A percentile compares a stretch with the other conserved stretches of the same genome.
Conservation (phyloP, 352 stramenopile species). For the Paralagenidium karlingii region DNA sequence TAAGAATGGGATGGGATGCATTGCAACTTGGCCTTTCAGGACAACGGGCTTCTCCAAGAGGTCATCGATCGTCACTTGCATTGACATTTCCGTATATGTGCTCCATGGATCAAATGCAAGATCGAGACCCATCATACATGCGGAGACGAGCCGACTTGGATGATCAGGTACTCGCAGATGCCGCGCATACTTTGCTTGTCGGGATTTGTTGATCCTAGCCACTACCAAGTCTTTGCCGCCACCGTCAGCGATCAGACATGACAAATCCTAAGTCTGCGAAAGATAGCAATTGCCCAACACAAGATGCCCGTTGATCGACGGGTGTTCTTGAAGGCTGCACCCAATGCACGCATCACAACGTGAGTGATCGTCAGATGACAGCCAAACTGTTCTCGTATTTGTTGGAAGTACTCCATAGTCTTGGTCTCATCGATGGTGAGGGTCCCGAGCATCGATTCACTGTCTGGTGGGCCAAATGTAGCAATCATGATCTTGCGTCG, state of each 20-base stretch:
- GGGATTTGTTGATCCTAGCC: constrained; percentile 20
- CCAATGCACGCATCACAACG: constrained; percentile 44
- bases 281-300: constrained; percentile 60
- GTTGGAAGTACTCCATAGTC: constrained; percentile 40
- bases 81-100: constrained; percentile 45
- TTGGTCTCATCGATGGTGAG: constrained; percentile 52
- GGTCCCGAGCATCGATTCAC: constrained; percentile 53
- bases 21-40: constrained; percentile 35
- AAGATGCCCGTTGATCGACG: constrained; percentile 57
- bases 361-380: constrained; percentile 59
- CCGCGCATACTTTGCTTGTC: constrained; percentile 51
- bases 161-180: constrained; percentile 24
- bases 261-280: constrained; percentile 42
- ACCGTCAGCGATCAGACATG: constrained; percentile 41
- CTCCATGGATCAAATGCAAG: constrained; percentile 53
- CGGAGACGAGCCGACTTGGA: constrained; percentile 57
- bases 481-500: constrained; percentile 64
- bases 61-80: constrained; percentile 53
- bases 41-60: constrained; percentile 53
- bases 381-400: constrained; percentile 24
- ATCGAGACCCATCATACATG: constrained; percentile 59
- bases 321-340: constrained; percentile 30
- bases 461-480: constrained; percentile 35
- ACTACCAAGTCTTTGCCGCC: constrained; percentile 49
- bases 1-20: constrained; percentile 52